phyloP scores from a whole-genome alignment of 2,329 filamentous ascomycete species.

The Diaporthe vaccinii region DNA sequence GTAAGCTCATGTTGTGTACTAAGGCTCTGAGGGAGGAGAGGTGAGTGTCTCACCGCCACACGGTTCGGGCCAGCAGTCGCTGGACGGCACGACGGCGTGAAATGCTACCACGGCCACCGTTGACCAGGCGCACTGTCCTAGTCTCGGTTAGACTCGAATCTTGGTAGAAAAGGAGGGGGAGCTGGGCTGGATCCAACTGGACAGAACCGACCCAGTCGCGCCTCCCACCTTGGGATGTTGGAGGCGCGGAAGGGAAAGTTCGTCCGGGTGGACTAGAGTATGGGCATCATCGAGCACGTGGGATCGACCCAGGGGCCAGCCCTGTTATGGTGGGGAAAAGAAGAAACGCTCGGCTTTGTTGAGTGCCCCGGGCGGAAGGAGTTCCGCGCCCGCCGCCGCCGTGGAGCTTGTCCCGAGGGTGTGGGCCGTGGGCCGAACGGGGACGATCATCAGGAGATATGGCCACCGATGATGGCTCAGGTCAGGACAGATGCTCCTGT shows the following conservation, averaged over 20 bases:
- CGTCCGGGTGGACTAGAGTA: background rate
- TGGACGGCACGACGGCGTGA: background rate
- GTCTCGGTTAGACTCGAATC: background rate
- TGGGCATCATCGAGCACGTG: conserved; percentile 10
- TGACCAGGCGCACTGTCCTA: background rate
- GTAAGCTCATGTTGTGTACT: background rate
- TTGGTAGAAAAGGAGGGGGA: background rate
- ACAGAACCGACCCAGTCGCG: background rate
- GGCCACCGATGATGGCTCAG: background rate
- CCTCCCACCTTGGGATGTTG: background rate
- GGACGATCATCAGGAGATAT: conserved; percentile 4
- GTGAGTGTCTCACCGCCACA: conserved; percentile 7
- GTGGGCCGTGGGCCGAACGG: conserved; percentile 28
- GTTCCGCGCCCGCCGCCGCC: conserved; percentile 16
- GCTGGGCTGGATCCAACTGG: background rate
- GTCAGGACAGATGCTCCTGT: background rate
- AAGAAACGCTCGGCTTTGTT: conserved; percentile 10
- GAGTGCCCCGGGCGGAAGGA: background rate
- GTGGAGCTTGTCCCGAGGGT: conserved; percentile 29
- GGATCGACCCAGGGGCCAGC: conserved; percentile 23
- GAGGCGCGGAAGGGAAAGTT: conserved; percentile 12
- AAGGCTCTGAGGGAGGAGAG: background rate
- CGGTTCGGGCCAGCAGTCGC: background rate
- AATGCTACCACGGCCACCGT: background rate
- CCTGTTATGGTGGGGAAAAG: conserved; percentile 29